phyloP scores from a whole-genome alignment of 176 grass and related monocot species.

The Eragrostis curvula region DNA sequence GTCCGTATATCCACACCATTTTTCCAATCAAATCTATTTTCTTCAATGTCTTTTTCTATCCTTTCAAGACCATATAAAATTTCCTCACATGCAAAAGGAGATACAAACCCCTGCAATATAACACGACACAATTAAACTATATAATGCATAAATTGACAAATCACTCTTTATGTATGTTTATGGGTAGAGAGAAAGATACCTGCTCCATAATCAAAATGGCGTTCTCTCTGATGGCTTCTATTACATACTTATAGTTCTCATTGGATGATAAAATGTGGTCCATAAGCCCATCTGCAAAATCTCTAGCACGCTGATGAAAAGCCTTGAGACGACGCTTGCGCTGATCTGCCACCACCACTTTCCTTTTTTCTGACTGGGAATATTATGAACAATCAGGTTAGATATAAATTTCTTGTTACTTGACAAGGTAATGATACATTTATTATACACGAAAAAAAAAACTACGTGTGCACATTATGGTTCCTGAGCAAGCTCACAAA shows the following conservation, averaged over 20 bases:
- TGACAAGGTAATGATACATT: background rate
- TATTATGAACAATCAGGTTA: background rate
- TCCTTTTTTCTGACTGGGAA: background rate
- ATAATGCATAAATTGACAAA: background rate
- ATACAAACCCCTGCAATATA: constrained; percentile 24
- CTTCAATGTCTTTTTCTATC: constrained; percentile 9
- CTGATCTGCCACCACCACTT: background rate
- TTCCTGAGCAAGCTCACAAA: too few species aligned
- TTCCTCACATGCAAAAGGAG: constrained; percentile 1
- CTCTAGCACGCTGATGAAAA: too few species aligned
- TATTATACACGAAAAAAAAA: background rate
- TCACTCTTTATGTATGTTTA: too few species aligned
- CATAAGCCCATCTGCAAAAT: constrained; percentile 34
- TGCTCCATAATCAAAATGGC: constrained; percentile 25
- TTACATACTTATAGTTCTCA: constrained; percentile 20
- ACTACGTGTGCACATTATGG: too few species aligned
- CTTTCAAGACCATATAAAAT: constrained; percentile 22
- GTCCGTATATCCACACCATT: constrained; percentile 3
- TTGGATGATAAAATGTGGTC: constrained; percentile 14
- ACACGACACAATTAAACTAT: background rate
- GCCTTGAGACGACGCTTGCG: background rate
- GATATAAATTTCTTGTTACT: background rate
- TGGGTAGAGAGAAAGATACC: constrained; percentile 14
- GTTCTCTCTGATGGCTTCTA: constrained; percentile 21
- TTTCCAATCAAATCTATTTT: constrained; percentile 24